These are phyloP conservation scores for Westerdykella ornata DNA, from an alignment of 2,329 filamentous ascomycete genomes.

Conservation along the genomic window DNA sequence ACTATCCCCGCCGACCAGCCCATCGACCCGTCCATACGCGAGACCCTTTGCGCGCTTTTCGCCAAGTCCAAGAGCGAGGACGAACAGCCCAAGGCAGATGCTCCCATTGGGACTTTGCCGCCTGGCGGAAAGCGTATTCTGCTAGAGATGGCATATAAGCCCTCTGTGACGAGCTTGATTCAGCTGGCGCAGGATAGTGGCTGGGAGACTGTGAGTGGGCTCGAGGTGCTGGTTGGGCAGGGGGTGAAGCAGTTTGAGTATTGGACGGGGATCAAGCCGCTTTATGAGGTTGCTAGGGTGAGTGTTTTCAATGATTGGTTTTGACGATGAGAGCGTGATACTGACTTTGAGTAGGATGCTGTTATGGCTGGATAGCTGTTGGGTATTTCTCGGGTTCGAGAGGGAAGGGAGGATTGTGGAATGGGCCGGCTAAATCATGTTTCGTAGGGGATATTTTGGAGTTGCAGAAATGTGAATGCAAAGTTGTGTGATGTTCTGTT, in stretches of 20 bases:
- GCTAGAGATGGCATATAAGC: constrained; percentile 96
- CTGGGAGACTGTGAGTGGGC: constrained; percentile 77
- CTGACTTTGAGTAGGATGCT: constrained; percentile 1
- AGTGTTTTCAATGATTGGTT: constrained; percentile 15
- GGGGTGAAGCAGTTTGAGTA: constrained; percentile 77
- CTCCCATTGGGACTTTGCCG: constrained; percentile 14
- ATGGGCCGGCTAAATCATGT: too few relatives aligned
- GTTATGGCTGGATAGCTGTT: constrained; percentile 1
- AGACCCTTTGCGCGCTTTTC: constrained; percentile 55
- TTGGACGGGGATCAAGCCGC: constrained; percentile 74
- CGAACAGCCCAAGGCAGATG: constrained; percentile 14
- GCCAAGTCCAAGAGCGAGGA: constrained; percentile 22
- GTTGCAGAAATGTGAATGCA: too few relatives aligned
- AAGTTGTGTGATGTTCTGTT: too few relatives aligned
- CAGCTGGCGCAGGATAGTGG: constrained; percentile 67
- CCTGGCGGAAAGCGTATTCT: constrained; percentile 48
- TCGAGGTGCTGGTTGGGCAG: constrained; percentile 86
- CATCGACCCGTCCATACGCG: constrained; percentile 64
- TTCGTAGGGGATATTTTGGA: too few relatives aligned
- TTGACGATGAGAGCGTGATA: neutral
- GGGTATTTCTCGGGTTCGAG: too few relatives aligned
- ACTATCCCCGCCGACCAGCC: constrained; percentile 86
- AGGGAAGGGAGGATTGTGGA: too few relatives aligned
- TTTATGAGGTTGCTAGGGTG: constrained; percentile 63
- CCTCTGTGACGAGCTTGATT: constrained; percentile 75